Conservation (phyloP, 345 rosid species). For the Cardamine occulta region DNA sequence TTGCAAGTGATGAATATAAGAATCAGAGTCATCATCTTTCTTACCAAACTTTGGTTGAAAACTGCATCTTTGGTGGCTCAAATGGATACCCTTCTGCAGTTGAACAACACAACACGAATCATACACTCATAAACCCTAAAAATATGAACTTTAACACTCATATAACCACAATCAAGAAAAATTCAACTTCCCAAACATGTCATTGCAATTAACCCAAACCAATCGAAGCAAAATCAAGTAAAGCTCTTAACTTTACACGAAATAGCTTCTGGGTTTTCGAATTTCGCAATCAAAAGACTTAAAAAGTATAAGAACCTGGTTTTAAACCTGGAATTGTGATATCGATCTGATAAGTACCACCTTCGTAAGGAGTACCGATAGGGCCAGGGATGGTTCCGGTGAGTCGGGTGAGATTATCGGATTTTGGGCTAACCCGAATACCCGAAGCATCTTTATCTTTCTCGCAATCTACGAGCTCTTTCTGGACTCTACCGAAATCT, state of each 20-base stretch:
- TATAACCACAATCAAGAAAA: background rate
- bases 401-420: constrained; percentile 74
- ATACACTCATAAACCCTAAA: constrained; percentile 14
- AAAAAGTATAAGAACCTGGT: background rate
- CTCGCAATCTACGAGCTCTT: constrained; percentile 90
- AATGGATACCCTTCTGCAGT: constrained; percentile 97
- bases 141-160: background rate
- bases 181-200: background rate
- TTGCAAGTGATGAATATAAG: background rate
- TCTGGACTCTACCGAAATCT: constrained; percentile 83
- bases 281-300: background rate
- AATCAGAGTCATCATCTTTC: constrained; percentile 40
- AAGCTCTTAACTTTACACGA: constrained; percentile 23
- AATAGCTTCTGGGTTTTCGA: background rate
- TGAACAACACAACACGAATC: background rate
- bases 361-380: constrained; percentile 86
- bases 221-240: background rate
- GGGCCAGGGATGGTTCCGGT: constrained; percentile 92
- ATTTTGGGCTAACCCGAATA: constrained; percentile 70
- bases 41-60: constrained; percentile 96
- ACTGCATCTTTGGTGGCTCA: constrained; percentile 99
- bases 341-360: constrained; percentile 86
- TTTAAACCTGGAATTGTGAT: constrained; percentile 71
- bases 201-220: background rate
- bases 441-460: constrained; percentile 72